These are phyloP conservation scores for Schizopora paradoxa DNA, from an alignment of 1,284 basidiomycete genomes.

Conservation along the genomic window DNA sequence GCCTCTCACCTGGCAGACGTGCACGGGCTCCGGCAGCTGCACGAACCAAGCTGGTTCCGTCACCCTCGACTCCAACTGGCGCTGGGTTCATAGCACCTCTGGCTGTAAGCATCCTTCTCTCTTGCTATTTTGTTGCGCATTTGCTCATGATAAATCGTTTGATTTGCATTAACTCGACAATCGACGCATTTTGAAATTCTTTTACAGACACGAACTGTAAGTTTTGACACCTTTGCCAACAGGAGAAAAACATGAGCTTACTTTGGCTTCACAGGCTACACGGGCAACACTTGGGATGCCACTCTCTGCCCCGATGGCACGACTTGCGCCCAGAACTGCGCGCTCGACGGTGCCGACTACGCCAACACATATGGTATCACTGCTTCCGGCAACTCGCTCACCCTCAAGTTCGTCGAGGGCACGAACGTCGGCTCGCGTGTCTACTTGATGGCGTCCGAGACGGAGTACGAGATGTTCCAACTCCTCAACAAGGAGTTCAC, in stretches of 20 bases:
- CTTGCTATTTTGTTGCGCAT: neutral
- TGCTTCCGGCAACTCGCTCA: conserved; percentile 41
- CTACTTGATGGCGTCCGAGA: conserved; percentile 43
- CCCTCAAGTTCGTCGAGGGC: conserved; percentile 44
- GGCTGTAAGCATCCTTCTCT: too few relatives aligned
- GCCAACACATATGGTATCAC: conserved; percentile 38
- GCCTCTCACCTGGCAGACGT: conserved; percentile 33
- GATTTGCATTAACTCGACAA: neutral
- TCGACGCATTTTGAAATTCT: conserved; percentile 24
- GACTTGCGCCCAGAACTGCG: conserved; percentile 42
- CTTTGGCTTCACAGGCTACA: conserved; percentile 26
- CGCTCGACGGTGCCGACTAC: conserved; percentile 56
- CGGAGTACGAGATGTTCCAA: conserved; percentile 47
- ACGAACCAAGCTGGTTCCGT: conserved; percentile 31
- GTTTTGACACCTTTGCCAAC: too few relatives aligned
- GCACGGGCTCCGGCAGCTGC: conserved; percentile 37
- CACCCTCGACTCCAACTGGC: conserved; percentile 30
- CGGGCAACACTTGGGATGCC: conserved; percentile 31
- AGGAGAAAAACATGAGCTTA: too few relatives aligned
- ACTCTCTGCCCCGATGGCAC: conserved; percentile 31
- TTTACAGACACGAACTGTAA: conserved; percentile 20
- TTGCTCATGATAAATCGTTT: neutral
- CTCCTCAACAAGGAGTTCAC: conserved; percentile 51
- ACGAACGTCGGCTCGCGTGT: conserved; percentile 54
- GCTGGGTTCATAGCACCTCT: conserved; percentile 23